These are phyloP conservation scores for Suillus fuscotomentosus DNA, from an alignment of 768 basidiomycete genomes.

Conservation along the genomic window DNA sequence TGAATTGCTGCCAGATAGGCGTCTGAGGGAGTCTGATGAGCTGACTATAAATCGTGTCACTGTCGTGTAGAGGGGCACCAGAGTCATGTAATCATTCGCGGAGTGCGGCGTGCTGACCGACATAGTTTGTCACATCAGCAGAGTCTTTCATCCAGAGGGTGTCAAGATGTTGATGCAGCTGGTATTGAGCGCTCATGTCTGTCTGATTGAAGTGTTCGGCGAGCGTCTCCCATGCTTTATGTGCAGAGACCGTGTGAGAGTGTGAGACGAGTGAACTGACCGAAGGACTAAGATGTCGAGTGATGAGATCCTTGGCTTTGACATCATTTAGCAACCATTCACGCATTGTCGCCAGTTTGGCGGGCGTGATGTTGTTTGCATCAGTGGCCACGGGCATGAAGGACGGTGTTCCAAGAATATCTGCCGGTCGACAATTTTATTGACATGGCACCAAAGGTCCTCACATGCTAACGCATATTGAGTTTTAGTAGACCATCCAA, in stretches of 20 bases:
- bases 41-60: too few relatives aligned
- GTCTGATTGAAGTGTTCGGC: not conserved
- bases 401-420: not conserved
- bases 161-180: too few relatives aligned
- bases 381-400: not conserved
- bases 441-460: slow-evolving; percentile 1
- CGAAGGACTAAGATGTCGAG: fast-evolving
- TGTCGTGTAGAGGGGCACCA: too few relatives aligned
- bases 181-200: not conserved
- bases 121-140: too few relatives aligned
- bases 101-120: too few relatives aligned
- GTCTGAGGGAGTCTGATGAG: too few relatives aligned
- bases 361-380: fast-evolving
- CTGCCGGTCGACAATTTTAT: not conserved
- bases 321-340: too few relatives aligned
- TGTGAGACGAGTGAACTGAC: not conserved
- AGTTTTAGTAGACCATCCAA: slow-evolving; percentile 1
- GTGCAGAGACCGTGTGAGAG: not conserved
- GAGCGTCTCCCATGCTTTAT: not conserved
- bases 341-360: slow-evolving; percentile 1
- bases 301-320: slow-evolving; percentile 3
- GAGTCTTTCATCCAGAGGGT: too few relatives aligned
- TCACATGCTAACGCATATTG: not conserved
- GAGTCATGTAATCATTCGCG: too few relatives aligned
- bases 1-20: too few relatives aligned